Base-by-base conservation (phyloP, 2,329 filamentous ascomycete genomes). In the Diplodia seriata region DNA sequence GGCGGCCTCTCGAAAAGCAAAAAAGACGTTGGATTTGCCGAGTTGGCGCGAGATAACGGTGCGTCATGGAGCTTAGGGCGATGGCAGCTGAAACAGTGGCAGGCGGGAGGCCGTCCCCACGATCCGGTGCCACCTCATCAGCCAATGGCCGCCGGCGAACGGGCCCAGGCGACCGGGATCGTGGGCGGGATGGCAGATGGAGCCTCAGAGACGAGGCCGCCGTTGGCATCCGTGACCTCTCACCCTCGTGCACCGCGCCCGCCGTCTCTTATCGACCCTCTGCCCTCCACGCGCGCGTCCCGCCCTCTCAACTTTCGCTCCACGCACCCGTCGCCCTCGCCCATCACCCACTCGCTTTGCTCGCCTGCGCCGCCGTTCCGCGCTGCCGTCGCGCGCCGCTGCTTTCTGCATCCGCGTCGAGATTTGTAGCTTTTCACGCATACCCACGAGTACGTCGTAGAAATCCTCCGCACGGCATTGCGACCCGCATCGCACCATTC, bases 141-240 rank as follows among this genome's bases (percentile, higher is more conserved):
- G 64, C 64, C 64, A 67, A 57, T 56, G 23, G 20, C 54, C 8
- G 54, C 7, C 15, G 23, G 18, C 15, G 6, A n/a, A 43, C 31
- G 53, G 64, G 43, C 36, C 36, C 64, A 67, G 59, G 12, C 29
- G 43, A 20, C 31, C 31, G 59, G 59, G 43, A 15, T 36, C 11
- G 54, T 18, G 18, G n/a, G 40, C 26, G 40, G 26, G 23, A 29
- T 51, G 40, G 18, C 47, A 15, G 54, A 33, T n/a, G 59, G 55
- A 67, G 64, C 64, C 64, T 67, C 54, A 67, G 15, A 40, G 54
- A 59, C 40, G 38, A 63, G 59, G 47, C 59, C 9, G 59, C 59
- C 59, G 59, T 63, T 53, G 31, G 47, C 43, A 54, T 23, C 64
- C 64, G 53, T 50, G 53, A 57, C 18, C 64, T 51, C 40, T 49